These are phyloP conservation scores for Yarrowia sp. DNA, from an alignment of 805 yeast species.

Conservation along the genomic window DNA sequence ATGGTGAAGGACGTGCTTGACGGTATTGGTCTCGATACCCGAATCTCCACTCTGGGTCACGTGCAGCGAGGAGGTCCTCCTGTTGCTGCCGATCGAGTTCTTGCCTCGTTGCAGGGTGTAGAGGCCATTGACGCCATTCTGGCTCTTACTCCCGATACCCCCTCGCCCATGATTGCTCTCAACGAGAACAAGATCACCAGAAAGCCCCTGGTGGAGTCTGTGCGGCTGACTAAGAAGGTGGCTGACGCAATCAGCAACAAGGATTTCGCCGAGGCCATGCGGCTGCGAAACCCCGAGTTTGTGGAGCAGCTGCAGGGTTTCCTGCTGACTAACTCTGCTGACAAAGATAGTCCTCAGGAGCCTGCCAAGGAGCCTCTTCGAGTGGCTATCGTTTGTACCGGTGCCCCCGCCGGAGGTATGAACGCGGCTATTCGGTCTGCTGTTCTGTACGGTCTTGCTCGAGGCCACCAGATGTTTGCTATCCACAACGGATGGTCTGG, in stretches of 20 bases:
- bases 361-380: constrained; percentile 54
- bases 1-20: constrained; percentile 79
- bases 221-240: constrained; percentile 78
- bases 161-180: constrained; percentile 92
- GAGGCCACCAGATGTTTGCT: constrained; percentile 88
- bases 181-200: constrained; percentile 83
- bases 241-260: constrained; percentile 79
- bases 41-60: constrained; percentile 94
- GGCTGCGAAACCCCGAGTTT: constrained; percentile 83
- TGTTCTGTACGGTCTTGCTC: constrained; percentile 79
- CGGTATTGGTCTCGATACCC: constrained; percentile 79
- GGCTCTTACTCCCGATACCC: constrained; percentile 82
- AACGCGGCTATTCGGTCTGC: constrained; percentile 91
- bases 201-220: constrained; percentile 86
- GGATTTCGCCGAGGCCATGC: constrained; percentile 84
- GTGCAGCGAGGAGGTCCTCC: constrained; percentile 99
- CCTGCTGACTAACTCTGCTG: constrained; percentile 63
- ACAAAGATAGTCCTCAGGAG: constrained; percentile 52
- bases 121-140: constrained; percentile 94
- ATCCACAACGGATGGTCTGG: constrained; percentile 94
- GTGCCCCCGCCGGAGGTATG: constrained; percentile 97
- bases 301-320: constrained; percentile 75
- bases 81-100: constrained; percentile 85
- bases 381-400: constrained; percentile 85
- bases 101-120: constrained; percentile 96